Conservation (phyloP, 2,329 filamentous ascomycete genomes). For the Aulographum hederae region DNA sequence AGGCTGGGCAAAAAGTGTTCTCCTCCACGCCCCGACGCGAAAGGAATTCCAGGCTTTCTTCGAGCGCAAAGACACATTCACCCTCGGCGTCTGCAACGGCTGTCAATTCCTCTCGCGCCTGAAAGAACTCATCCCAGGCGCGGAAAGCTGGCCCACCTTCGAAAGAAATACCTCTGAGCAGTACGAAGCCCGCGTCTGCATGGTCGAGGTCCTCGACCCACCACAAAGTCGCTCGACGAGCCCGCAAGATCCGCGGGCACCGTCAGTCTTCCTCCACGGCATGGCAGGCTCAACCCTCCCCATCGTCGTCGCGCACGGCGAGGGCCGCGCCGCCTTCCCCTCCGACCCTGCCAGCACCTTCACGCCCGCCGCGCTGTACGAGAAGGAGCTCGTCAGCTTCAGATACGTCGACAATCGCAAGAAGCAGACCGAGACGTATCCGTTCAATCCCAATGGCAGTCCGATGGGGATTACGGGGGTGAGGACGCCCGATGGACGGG, state of each 20-base stretch:
- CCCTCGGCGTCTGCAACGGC: slow-evolving; percentile 89
- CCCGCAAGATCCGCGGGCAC: slow-evolving; percentile 21
- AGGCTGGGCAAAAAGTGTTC: slow-evolving; percentile 87
- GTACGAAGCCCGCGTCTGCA: slow-evolving; percentile 74
- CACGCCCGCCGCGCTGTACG: slow-evolving; percentile 33
- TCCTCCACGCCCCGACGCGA: slow-evolving; percentile 61
- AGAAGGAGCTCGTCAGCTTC: slow-evolving; percentile 53
- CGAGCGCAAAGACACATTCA: slow-evolving; percentile 71
- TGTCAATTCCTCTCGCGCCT: slow-evolving; percentile 85
- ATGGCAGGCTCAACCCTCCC: slow-evolving; percentile 71
- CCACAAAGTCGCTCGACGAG: no score
- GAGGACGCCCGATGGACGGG: slow-evolving; percentile 56
- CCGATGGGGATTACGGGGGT: slow-evolving; percentile 68
- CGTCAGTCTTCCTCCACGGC: slow-evolving; percentile 75
- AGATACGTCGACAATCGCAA: slow-evolving; percentile 74
- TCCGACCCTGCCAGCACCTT: slow-evolving; percentile 18
- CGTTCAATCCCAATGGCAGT: slow-evolving; percentile 77
- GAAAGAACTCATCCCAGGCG: slow-evolving; percentile 72
- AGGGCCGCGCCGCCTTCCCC: slow-evolving; percentile 53
- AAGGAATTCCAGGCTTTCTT: slow-evolving; percentile 75
- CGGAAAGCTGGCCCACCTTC: slow-evolving; percentile 67
- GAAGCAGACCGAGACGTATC: slow-evolving; percentile 62
- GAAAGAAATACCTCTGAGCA: slow-evolving; percentile 71
- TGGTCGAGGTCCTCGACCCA: slow-evolving; percentile 61
- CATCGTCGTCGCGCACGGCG: slow-evolving; percentile 78